These are phyloP conservation scores for Colletotrichum lini DNA, from an alignment of 2,329 filamentous ascomycete genomes.

Conservation along the genomic window DNA sequence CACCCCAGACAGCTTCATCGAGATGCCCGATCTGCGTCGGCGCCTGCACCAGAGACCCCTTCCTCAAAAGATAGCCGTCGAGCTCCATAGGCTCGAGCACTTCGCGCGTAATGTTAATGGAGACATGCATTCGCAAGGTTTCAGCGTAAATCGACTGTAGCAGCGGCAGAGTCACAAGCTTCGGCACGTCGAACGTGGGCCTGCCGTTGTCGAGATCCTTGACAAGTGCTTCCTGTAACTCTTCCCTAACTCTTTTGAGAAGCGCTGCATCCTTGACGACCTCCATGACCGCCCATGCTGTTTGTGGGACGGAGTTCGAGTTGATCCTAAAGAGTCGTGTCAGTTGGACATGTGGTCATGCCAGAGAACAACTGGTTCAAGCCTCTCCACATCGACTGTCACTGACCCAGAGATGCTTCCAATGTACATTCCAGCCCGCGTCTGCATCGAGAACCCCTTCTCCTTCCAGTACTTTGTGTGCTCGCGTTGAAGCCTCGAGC, in stretches of 20 bases:
- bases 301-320: constrained; percentile 48
- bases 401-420: constrained; percentile 17
- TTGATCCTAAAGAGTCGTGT: constrained; percentile 40
- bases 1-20: constrained; percentile 37
- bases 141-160: constrained; percentile 49
- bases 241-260: constrained; percentile 43
- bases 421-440: constrained; percentile 32
- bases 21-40: constrained; percentile 45
- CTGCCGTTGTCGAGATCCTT: constrained; percentile 33
- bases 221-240: constrained; percentile 37
- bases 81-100: constrained; percentile 40
- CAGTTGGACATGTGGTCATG: background rate
- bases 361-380: too few relatives aligned
- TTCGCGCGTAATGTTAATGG: constrained; percentile 46
- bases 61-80: constrained; percentile 41
- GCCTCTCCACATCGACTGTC: background rate
- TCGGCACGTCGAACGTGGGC: constrained; percentile 40
- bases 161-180: constrained; percentile 44
- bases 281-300: constrained; percentile 49
- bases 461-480: constrained; percentile 43
- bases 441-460: constrained; percentile 37
- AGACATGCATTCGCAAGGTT: constrained; percentile 45
- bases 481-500: constrained; percentile 45
- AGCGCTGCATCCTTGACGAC: constrained; percentile 46
- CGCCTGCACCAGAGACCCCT: constrained; percentile 44